Base-by-base conservation (phyloP, 1,139 yeast species). In the Sugiyamaella sp. region DNA sequence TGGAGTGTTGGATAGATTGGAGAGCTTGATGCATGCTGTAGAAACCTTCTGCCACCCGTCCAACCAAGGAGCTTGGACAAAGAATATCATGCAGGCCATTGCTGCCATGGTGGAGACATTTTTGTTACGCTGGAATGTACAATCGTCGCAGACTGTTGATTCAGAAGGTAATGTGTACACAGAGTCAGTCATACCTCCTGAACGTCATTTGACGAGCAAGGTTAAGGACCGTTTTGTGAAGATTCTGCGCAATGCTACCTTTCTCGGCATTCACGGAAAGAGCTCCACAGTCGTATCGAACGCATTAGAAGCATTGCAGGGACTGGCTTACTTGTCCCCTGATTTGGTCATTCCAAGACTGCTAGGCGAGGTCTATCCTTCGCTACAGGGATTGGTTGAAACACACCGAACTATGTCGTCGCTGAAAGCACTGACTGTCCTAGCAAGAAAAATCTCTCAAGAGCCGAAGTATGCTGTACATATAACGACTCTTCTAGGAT, bases 11-110 rank as follows among this genome's bases (percentile, higher is more conserved):
- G 80, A 76, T 10, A 74, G 78, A 40, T 64, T 93, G 14, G 75
- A 76, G 39, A 77, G 82, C 0, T 71, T 88, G 41, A 65, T 86
- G 24, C 84, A 84, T 58, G 84, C 96, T 0, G 75, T 90, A n/a
- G 86, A 82, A 60, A 88, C 97, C 35, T 89, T 85, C 70, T 85
- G 85, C 10, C 97, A 93, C 70, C 99, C 99, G 3, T 90, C 98
- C 0, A 91, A 91, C 67, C 71, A 78, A 17, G 98, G 97, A 0
- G 79, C 80, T 20, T 91, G 99, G 98, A 81, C 95, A 0, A 72
- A 80, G 43, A 76, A 86, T 4, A 80, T 93, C 40, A 78, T 95
- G 1, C 81, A 82, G 57, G 76, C 87, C 32, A 73, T 87, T 10
- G 78, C 80, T 58, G 67, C 57, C 22, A 52, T 73, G 38, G 69